phyloP scores from a whole-genome alignment of 805 yeast genomes.

The Naumovozyma dairenensis region DNA sequence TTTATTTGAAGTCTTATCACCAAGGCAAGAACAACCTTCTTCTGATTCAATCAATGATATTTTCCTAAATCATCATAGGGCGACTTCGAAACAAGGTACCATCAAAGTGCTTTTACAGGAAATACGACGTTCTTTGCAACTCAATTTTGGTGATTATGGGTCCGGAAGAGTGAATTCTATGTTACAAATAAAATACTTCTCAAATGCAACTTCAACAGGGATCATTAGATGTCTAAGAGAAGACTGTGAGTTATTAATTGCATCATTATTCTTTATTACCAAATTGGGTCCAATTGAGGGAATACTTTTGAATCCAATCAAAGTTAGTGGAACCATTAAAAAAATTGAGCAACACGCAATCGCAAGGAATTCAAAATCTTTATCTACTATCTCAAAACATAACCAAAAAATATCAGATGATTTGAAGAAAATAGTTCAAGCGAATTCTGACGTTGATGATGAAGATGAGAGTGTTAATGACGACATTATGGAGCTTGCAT shows the following conservation, averaged over 20 bases:
- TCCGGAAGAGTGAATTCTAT: constrained; percentile 52
- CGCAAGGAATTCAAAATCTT: constrained; percentile 24
- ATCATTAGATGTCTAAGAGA: constrained; percentile 69
- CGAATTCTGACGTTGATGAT: too few relatives aligned
- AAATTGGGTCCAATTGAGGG: constrained; percentile 37
- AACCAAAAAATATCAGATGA: neutral
- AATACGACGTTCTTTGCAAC: constrained; percentile 46
- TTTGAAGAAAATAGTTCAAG: too few relatives aligned
- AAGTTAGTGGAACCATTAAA: constrained; percentile 79
- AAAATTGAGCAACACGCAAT: constrained; percentile 70
- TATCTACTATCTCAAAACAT: neutral
- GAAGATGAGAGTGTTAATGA: too few relatives aligned
- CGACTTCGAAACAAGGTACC: constrained; percentile 40
- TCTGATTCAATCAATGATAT: constrained; percentile 8
- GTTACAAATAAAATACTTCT: constrained; percentile 66
- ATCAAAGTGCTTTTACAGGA: constrained; percentile 42
- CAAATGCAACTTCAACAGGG: constrained; percentile 73
- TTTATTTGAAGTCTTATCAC: constrained; percentile 68
- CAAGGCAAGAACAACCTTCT: constrained; percentile 24
- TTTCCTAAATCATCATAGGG: constrained; percentile 40
- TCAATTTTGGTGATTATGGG: constrained; percentile 73
- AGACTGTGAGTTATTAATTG: constrained; percentile 50
- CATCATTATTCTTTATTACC: constrained; percentile 51
- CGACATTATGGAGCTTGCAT: too few relatives aligned
- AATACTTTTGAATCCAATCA: constrained; percentile 50